phyloP scores from a whole-genome alignment of 371 early-diverging fungal species.

The Actinomortierella wolfii region DNA sequence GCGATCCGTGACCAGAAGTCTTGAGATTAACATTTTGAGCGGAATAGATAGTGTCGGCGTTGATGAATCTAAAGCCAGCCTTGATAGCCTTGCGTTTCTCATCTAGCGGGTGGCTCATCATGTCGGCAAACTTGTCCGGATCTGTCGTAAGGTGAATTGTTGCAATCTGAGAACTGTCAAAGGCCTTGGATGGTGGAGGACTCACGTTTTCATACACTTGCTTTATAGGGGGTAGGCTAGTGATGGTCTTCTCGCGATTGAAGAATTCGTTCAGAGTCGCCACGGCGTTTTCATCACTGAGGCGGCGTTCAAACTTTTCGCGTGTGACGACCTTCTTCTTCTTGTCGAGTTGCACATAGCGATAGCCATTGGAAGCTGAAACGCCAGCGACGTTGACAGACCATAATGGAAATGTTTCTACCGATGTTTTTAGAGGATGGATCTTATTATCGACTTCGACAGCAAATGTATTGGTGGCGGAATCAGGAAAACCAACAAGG shows the following conservation, averaged over 20 bases:
- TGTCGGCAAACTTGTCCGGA: conserved; percentile 6
- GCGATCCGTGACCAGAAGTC: conserved; percentile 47
- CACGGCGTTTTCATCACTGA: not conserved
- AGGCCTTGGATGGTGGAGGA: conserved; percentile 1
- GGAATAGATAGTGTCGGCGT: conserved; percentile 8
- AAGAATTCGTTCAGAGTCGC: conserved; percentile 15
- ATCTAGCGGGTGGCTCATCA: conserved; percentile 7
- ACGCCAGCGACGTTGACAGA: conserved; percentile 1
- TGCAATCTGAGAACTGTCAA: conserved; percentile 14
- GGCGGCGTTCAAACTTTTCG: conserved; percentile 5
- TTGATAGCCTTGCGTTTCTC: conserved; percentile 1
- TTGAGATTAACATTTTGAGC: conserved; percentile 32
- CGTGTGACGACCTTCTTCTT: conserved; percentile 1
- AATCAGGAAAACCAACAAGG: conserved; percentile 12
- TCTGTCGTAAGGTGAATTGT: conserved; percentile 15
- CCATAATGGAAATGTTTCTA: conserved; percentile 11
- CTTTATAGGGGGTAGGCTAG: conserved; percentile 7
- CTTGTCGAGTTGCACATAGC: conserved; percentile 15
- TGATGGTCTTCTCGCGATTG: conserved; percentile 8
- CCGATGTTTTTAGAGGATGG: conserved; percentile 1
- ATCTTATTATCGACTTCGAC: conserved; percentile 7
- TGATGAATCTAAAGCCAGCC: conserved; percentile 14
- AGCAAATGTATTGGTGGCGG: conserved; percentile 4
- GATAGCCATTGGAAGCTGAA: conserved; percentile 6
- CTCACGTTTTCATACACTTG: conserved; percentile 11